A percentile compares a stretch with the other conserved stretches of the same genome.
Evolutionary conservation across 345 rosid genomes (phyloP).

Genomic region (Raphanus sativus): DNA sequence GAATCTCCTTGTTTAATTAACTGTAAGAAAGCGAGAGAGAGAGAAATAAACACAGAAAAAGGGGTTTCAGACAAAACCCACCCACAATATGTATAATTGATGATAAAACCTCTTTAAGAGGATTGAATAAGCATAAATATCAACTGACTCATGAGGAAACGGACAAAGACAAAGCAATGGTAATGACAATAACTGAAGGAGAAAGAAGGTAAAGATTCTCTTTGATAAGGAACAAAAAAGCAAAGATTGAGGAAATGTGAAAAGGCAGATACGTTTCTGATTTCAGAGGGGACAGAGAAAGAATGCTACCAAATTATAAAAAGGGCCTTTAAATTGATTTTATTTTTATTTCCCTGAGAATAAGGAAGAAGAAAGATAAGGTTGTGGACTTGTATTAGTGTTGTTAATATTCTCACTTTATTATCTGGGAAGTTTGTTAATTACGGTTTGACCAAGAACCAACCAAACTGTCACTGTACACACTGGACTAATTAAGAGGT

Average conservation of each 20-base stretch:
- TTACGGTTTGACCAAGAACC: slow-evolving; percentile 14
- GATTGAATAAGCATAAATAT: too few relatives aligned
- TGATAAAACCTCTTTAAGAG: too few relatives aligned
- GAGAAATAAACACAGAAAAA: slow-evolving; percentile 13
- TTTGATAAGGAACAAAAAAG: slow-evolving; percentile 8
- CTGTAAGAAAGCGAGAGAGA: background rate
- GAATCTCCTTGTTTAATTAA: background rate
- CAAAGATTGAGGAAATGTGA: slow-evolving; percentile 17
- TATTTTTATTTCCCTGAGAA: slow-evolving; percentile 8
- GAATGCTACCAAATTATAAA: background rate
- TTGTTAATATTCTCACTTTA: slow-evolving; percentile 10
- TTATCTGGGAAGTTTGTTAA: slow-evolving; percentile 4
- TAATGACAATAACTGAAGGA: background rate
- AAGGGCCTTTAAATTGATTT: background rate
- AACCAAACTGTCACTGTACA: background rate
- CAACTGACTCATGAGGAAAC: too few relatives aligned
- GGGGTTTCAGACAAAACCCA: background rate
- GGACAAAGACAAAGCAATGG: too few relatives aligned
- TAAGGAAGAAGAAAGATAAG: slow-evolving; percentile 20
- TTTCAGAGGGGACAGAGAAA: background rate
- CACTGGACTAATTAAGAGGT: slow-evolving; percentile 1
- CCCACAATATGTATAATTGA: too few relatives aligned
- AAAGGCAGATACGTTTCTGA: slow-evolving; percentile 36
- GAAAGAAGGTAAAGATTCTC: background rate
- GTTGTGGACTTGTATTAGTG: slow-evolving; percentile 22